Evolutionary conservation across 257 asterid species (phyloP).

Genomic region (Avicennia marina): DNA sequence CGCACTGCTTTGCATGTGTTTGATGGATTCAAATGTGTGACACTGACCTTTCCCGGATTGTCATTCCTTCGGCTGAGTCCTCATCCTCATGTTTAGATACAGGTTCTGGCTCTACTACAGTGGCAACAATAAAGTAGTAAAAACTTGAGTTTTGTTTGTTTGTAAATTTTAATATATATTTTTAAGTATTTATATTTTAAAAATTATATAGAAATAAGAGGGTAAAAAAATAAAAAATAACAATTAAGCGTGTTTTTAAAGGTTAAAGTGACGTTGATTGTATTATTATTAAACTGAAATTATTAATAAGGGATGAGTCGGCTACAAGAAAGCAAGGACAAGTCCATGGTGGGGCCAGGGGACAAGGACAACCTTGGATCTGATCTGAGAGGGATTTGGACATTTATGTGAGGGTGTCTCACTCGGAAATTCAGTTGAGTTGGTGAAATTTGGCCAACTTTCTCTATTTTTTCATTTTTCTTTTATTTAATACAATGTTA

Average conservation of each 20-base stretch:
- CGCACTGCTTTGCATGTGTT: constrained; percentile 7
- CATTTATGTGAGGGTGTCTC: neutral
- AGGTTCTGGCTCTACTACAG: neutral
- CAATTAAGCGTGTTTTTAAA: too few relatives aligned
- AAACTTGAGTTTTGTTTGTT: too few relatives aligned
- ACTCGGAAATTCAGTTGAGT: constrained; percentile 21
- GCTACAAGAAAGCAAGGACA: constrained; percentile 25
- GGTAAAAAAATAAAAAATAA: too few relatives aligned
- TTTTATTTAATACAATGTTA: too few relatives aligned
- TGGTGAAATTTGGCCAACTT: constrained; percentile 6
- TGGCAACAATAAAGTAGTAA: neutral
- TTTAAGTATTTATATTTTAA: too few relatives aligned
- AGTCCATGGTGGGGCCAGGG: constrained; percentile 15
- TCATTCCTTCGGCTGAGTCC: too few relatives aligned
- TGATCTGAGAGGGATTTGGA: neutral
- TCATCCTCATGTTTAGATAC: too few relatives aligned
- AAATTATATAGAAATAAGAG: too few relatives aligned
- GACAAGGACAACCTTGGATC: constrained; percentile 7
- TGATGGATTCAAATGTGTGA: constrained; percentile 9
- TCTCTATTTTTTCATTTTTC: neutral
- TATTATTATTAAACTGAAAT: neutral
- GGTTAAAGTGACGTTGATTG: constrained; percentile 15
- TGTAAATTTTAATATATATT: too few relatives aligned
- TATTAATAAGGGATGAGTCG: constrained; percentile 15
- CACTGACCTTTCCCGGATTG: constrained; percentile 11